These are phyloP conservation scores for Penicillium nordicum DNA, from an alignment of 2,329 filamentous ascomycete species.

Conservation along the genomic window DNA sequence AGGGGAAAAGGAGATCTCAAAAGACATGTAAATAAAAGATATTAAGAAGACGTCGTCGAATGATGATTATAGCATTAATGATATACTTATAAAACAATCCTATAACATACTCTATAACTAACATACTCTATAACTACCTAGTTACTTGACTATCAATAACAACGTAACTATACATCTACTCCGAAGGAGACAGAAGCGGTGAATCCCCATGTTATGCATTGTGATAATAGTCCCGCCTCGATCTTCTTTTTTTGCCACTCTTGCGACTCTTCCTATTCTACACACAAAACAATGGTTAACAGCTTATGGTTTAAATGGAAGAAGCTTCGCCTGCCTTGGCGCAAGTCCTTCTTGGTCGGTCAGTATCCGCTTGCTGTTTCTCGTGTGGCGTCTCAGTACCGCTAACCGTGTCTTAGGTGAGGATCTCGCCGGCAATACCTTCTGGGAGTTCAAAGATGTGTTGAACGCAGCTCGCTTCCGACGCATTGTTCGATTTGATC, in stretches of 20 bases:
- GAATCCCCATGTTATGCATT: too few relatives aligned
- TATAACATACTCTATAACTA: too few relatives aligned
- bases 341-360: conserved; percentile 59
- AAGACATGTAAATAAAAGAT: too few relatives aligned
- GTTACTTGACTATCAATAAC: too few relatives aligned
- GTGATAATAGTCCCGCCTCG: not conserved
- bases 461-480: conserved; percentile 53
- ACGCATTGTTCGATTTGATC: conserved; percentile 57
- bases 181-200: too few relatives aligned
- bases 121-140: too few relatives aligned
- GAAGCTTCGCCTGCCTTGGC: conserved; percentile 59
- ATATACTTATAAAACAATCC: too few relatives aligned
- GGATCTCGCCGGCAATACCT: conserved; percentile 63
- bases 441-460: conserved; percentile 63
- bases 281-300: conserved; percentile 38
- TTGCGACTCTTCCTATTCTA: conserved; percentile 7
- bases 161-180: too few relatives aligned
- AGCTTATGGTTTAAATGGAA: conserved; percentile 63
- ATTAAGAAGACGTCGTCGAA: too few relatives aligned
- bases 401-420: conserved; percentile 45
- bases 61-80: too few relatives aligned
- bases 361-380: conserved; percentile 12
- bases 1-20: too few relatives aligned
- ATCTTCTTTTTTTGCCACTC: conserved; percentile 6
- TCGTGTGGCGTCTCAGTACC: not conserved